Conservation (phyloP, 2,329 filamentous ascomycete genomes). For the Colletotrichum liriopes region DNA sequence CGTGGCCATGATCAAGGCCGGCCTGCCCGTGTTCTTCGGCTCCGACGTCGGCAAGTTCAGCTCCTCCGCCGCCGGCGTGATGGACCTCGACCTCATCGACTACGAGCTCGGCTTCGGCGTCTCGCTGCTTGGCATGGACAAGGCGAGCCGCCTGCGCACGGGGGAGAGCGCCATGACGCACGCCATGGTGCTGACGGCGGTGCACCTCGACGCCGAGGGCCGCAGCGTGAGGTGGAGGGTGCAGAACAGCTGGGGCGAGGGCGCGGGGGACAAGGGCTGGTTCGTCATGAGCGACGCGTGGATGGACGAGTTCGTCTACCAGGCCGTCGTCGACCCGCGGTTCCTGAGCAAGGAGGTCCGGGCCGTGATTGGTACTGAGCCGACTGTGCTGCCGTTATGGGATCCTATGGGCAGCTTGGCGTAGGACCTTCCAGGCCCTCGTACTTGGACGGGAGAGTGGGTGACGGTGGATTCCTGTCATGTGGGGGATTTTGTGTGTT, state of each 20-base stretch:
- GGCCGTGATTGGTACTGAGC: slow-evolving; percentile 79
- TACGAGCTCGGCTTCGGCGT: slow-evolving; percentile 90
- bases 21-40: slow-evolving; percentile 89
- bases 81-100: slow-evolving; percentile 84
- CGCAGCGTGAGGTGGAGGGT: slow-evolving; percentile 84
- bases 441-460: neutral
- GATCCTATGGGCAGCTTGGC: slow-evolving; percentile 85
- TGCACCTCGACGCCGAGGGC: slow-evolving; percentile 80
- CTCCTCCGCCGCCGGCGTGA: slow-evolving; percentile 78
- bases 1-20: slow-evolving; percentile 83
- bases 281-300: slow-evolving; percentile 90
- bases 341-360: slow-evolving; percentile 76
- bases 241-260: slow-evolving; percentile 87
- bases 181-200: slow-evolving; percentile 91
- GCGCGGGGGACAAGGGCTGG: slow-evolving; percentile 82
- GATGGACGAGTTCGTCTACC: slow-evolving; percentile 88
- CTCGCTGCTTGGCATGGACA: slow-evolving; percentile 79
- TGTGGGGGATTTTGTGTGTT: neutral
- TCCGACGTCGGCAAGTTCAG: slow-evolving; percentile 89
- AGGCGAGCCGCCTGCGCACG: slow-evolving; percentile 80
- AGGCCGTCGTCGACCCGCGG: slow-evolving; percentile 85
- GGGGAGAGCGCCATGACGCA: slow-evolving; percentile 91
- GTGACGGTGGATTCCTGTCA: neutral
- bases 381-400: slow-evolving; percentile 82
- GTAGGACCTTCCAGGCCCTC: slow-evolving; percentile 49